Percentiles rank a stretch among this genome's conserved stretches.
These are phyloP conservation scores for Prunus mongolica DNA, from an alignment of 306 rosid genomes.

Conservation along the genomic window DNA sequence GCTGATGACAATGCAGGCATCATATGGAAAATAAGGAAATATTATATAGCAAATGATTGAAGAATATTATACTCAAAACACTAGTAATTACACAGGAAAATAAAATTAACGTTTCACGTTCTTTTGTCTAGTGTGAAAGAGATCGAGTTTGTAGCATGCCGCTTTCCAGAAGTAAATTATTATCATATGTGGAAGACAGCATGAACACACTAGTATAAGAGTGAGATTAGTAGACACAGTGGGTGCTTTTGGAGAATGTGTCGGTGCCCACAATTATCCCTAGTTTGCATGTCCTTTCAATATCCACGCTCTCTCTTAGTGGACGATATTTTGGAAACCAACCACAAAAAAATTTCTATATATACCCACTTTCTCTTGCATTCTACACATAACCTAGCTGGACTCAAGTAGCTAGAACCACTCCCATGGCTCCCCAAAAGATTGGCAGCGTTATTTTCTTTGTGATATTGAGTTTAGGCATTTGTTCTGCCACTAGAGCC, in stretches of 20 bases:
- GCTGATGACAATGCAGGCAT: not conserved
- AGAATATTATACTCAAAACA: not conserved
- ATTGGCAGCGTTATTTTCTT: slow-evolving; percentile 23
- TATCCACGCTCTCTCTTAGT: not conserved
- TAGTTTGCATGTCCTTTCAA: slow-evolving; percentile 24
- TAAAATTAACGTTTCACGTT: not conserved
- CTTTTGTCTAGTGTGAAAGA: not conserved
- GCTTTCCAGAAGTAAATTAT: not conserved
- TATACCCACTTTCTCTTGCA: slow-evolving; percentile 20
- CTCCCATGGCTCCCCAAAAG: slow-evolving; percentile 35
- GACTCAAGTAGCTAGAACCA: slow-evolving; percentile 8
- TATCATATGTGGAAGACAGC: slow-evolving; percentile 58
- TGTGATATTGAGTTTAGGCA: slow-evolving; percentile 30
- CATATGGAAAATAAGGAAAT: not conserved
- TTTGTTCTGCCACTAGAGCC: slow-evolving; percentile 48
- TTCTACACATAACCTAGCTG: slow-evolving; percentile 9
- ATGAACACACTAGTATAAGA: slow-evolving; percentile 34
- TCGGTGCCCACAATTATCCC: not conserved
- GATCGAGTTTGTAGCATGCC: not conserved
- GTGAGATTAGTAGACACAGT: not conserved
- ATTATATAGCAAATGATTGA: not conserved
- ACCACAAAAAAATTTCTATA: slow-evolving; percentile 8
- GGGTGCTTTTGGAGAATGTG: not conserved
- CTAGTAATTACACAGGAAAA: not conserved
- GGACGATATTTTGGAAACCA: slow-evolving; percentile 17